Conservation (phyloP, 331 rosid species). For the Cucumis variabilis region DNA sequence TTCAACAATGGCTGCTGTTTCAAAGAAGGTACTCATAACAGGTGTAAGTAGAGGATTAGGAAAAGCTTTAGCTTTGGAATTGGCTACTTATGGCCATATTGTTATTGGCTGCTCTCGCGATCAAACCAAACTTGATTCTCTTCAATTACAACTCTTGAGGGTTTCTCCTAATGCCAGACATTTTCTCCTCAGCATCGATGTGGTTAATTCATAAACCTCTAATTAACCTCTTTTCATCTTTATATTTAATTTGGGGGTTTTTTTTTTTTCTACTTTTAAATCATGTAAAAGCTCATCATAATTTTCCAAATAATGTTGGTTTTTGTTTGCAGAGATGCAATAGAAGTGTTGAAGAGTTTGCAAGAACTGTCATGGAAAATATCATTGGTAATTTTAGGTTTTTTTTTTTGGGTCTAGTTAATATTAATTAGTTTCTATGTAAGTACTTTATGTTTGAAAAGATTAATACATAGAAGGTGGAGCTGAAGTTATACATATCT, state of each 20-base stretch:
- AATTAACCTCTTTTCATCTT: too few relatives aligned
- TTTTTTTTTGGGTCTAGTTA: background rate
- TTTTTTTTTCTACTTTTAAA: background rate
- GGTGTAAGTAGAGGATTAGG: constrained; percentile 82
- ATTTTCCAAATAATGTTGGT: too few relatives aligned
- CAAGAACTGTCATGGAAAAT: background rate
- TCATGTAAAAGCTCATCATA: background rate
- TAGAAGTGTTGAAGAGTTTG: background rate
- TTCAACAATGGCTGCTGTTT: background rate
- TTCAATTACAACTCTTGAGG: constrained; percentile 50
- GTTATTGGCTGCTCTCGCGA: constrained; percentile 78
- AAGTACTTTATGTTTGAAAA: too few relatives aligned
- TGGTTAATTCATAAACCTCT: background rate
- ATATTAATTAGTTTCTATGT: too few relatives aligned
- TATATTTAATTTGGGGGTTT: background rate
- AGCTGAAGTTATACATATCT: too few relatives aligned
- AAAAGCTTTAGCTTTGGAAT: constrained; percentile 70
- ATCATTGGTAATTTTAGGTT: background rate
- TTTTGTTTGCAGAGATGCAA: background rate
- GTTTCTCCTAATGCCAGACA: constrained; percentile 38
- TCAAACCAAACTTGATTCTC: constrained; percentile 63
- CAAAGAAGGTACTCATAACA: constrained; percentile 60
- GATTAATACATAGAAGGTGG: too few relatives aligned
- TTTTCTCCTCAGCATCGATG: constrained; percentile 43
- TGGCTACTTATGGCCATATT: constrained; percentile 70